Evolutionary conservation across 768 basidiomycete genomes (phyloP).

Genomic region (Sporobolomyces roseus): DNA sequence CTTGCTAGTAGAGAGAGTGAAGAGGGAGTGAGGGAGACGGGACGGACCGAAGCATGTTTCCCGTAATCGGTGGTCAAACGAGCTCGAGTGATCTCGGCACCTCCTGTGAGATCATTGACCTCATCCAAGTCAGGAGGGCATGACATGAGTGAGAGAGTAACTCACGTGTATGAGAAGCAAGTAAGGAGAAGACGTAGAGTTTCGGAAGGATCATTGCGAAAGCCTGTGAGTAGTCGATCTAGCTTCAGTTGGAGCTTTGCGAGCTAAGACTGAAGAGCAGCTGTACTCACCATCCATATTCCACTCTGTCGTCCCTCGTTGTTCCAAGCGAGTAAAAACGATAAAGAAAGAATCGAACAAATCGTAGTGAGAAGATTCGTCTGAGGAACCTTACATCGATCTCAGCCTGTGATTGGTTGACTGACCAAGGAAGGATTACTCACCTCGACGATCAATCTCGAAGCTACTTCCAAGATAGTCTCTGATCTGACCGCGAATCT

Average conservation of each 20-base stretch:
- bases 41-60: conserved; percentile 7
- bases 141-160: background rate
- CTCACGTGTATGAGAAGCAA: conserved; percentile 17
- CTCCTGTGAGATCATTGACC: background rate
- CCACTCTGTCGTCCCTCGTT: conserved; percentile 10
- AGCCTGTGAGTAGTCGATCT: conserved; percentile 4
- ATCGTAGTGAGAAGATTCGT: conserved; percentile 8
- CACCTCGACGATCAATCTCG: conserved; percentile 15
- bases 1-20: background rate
- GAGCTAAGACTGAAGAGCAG: too few relatives aligned
- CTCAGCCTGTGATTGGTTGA: background rate
- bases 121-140: background rate
- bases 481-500: conserved; percentile 15
- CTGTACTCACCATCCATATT: background rate
- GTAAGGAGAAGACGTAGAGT: conserved; percentile 20
- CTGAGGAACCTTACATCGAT: background rate
- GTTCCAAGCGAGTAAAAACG: conserved; percentile 22
- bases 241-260: too few relatives aligned
- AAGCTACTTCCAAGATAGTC: background rate
- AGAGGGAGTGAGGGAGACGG: background rate
- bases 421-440: background rate
- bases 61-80: background rate
- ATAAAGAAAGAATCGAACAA: conserved; percentile 1
- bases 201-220: conserved; percentile 24
- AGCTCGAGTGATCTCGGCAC: conserved; percentile 1